phyloP scores from a whole-genome alignment of 768 basidiomycete species.

The Hemileccinum impolitum region DNA sequence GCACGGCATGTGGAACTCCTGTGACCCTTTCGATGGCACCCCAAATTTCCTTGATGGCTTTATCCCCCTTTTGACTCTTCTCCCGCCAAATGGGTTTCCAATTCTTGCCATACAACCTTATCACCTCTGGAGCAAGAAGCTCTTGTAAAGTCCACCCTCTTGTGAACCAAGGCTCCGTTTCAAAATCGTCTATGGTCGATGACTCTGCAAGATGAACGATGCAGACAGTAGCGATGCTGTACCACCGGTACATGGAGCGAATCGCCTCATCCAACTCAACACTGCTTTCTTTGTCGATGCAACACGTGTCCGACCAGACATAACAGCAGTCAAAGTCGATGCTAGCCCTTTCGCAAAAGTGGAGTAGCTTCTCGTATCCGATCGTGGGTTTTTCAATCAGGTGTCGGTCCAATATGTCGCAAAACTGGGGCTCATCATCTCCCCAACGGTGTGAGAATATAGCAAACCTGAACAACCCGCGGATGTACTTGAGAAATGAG shows the following conservation, averaged over 20 bases:
- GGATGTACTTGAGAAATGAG: conserved; percentile 3
- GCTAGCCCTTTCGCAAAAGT: conserved; percentile 15
- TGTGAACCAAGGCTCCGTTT: conserved; percentile 20
- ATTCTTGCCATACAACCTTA: conserved; percentile 18
- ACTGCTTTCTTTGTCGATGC: conserved; percentile 25
- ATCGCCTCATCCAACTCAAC: conserved; percentile 31
- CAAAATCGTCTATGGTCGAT: conserved; percentile 6
- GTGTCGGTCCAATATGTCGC: conserved; percentile 1
- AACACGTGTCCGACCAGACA: conserved; percentile 27
- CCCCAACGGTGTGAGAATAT: conserved; percentile 24
- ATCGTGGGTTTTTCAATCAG: not conserved
- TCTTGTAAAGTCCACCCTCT: conserved; percentile 23
- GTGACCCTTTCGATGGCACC: conserved; percentile 8
- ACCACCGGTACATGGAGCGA: conserved; percentile 30
- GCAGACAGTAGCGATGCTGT: conserved; percentile 21
- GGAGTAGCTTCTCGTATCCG: conserved; percentile 17
- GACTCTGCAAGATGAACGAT: conserved; percentile 20
- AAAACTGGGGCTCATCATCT: conserved; percentile 14
- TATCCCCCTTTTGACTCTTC: conserved; percentile 7
- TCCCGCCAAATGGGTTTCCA: conserved; percentile 15
- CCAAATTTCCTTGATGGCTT: conserved; percentile 9
- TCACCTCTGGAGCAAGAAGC: conserved; percentile 10
- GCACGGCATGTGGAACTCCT: conserved; percentile 9
- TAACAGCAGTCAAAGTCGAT: conserved; percentile 16
- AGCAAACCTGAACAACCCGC: conserved; percentile 14